Evolutionary conservation across 1,139 yeast species (phyloP), one percentile per base, ranked within the genome.

Genomic region (Taiozyma sp.): DNA sequence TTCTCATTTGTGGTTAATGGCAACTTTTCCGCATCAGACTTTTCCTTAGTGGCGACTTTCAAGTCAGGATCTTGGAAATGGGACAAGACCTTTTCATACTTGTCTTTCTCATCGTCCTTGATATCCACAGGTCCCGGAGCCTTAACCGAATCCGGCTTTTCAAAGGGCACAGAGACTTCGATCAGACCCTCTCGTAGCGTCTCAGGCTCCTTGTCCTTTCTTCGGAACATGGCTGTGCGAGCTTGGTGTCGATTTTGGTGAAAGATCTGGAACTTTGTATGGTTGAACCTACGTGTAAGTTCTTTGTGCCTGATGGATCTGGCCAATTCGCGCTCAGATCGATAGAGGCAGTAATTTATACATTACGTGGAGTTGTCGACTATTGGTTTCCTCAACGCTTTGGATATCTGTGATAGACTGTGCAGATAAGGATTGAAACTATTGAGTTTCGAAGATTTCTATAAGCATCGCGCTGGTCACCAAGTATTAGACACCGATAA

Each of bases 1-100:
- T 80, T 81, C 66, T 93, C 98, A 51, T 74, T 79, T 16, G 72
- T 79, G 3, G 75, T 66, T 35, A 88, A 63, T 3, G 79, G 75
- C 16, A 57, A 52, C 42, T 61, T 62, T 53, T 63, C 65, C 44
- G 42, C 50, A 19, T 51, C 55, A 43, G 63, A 46, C 26, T 47
- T 43, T 59, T 73, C 75, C 11, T 68, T 61, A n/a, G 68, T 62
- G 1, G 80, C 73, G 50, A 77, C 62, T 46, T 64, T 64, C 42
- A 79, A 67, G 7, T 73, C 77, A 1, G 75, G 72, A 47, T 75
- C 67, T 50, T 72, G 72, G 65, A 89, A 85, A 67, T 87, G 81
- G 43, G 70, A 66, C 49, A 84, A 71, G 1, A 90, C 88, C 26
- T 68, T 65, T 19, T 71, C 61, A 62, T 85, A 91, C 69, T 82